Evolutionary conservation across 495 filamentous ascomycete genomes (phyloP).

Genomic region (Mycothermus thermophilus): DNA sequence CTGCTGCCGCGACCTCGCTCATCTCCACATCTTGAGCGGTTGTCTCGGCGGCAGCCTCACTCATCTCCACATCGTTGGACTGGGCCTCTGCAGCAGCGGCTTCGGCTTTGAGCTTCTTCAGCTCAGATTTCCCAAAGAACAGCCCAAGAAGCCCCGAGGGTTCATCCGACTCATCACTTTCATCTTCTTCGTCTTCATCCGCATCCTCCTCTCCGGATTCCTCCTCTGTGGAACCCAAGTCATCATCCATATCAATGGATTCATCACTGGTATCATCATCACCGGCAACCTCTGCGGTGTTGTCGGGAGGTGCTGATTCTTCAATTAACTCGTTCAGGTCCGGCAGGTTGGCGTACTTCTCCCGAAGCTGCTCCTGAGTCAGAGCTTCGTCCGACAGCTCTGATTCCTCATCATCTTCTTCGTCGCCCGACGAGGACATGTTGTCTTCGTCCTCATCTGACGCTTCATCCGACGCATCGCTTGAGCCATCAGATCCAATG

Average conservation of each 20-base stretch:
- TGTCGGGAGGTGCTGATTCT: not conserved
- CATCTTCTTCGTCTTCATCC: conserved; percentile 35
- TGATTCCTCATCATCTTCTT: conserved; percentile 43
- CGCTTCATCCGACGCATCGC: not conserved
- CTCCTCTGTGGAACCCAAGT: conserved; percentile 57
- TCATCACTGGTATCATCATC: conserved; percentile 60
- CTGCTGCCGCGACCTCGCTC: conserved; percentile 20
- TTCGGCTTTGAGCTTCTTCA: conserved; percentile 29
- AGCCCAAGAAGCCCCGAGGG: conserved; percentile 54
- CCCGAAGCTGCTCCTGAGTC: conserved; percentile 61
- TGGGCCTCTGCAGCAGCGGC: conserved; percentile 3
- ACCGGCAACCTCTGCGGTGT: conserved; percentile 17
- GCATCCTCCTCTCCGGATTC: conserved; percentile 26
- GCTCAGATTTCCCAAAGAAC: conserved; percentile 37
- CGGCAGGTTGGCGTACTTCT: conserved; percentile 65
- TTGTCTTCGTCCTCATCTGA: conserved; percentile 49
- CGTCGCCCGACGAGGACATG: conserved; percentile 53
- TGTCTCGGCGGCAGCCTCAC: no score
- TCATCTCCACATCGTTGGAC: not conserved
- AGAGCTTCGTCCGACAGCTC: conserved; percentile 55
- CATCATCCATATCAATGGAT: conserved; percentile 81
- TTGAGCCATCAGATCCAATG: conserved; percentile 3
- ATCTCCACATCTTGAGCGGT: conserved; percentile 24
- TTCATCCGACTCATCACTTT: conserved; percentile 39
- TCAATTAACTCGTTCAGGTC: conserved; percentile 16